Conservation (phyloP, 129 eudicot species). For the Pulicaria dysenterica region DNA sequence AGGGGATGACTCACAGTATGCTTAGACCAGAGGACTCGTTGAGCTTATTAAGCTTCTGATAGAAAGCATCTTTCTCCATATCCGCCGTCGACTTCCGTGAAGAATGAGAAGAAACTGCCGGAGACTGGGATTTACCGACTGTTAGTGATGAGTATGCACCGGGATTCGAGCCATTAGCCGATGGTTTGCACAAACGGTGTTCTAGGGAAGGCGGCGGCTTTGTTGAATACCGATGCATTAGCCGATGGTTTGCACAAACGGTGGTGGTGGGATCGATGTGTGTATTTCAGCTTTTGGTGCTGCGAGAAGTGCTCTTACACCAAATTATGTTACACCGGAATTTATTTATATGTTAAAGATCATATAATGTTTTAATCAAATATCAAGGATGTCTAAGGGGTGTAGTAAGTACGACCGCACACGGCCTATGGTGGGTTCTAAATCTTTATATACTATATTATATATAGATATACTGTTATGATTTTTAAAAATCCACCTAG, state of each 20-base stretch:
- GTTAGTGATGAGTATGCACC: background rate
- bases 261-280: background rate
- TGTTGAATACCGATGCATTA: background rate
- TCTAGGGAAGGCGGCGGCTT: background rate
- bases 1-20: conserved; percentile 41
- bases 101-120: background rate
- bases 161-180: background rate
- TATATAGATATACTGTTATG: too few relatives aligned
- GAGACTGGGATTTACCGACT: background rate
- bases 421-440: too few relatives aligned
- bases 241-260: background rate
- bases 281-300: too few relatives aligned
- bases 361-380: too few relatives aligned
- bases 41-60: conserved; percentile 50
- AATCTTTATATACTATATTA: too few relatives aligned
- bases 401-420: too few relatives aligned
- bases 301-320: too few relatives aligned
- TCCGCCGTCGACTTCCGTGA: conserved; percentile 14
- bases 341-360: too few relatives aligned
- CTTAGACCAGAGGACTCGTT: conserved; percentile 57
- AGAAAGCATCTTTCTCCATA: conserved; percentile 41
- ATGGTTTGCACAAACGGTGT: too few relatives aligned
- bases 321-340: too few relatives aligned
- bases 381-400: too few relatives aligned
- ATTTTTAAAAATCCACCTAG: too few relatives aligned